Evolutionary conservation across 2,329 filamentous ascomycete species (phyloP).

Genomic region (Pleochaeta shiraiana): DNA sequence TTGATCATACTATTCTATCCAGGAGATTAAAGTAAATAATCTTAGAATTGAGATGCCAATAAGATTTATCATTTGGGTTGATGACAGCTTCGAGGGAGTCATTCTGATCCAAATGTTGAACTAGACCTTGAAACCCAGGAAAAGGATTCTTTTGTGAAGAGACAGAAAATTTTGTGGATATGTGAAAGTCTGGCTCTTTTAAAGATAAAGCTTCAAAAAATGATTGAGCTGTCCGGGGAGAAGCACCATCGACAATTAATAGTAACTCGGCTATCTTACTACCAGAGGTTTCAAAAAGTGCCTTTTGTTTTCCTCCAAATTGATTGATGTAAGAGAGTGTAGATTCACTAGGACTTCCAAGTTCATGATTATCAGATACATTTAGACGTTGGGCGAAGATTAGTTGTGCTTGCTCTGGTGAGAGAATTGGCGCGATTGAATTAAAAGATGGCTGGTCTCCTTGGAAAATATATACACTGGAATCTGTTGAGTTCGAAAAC

Average conservation of each 20-base stretch:
- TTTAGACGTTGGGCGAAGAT: slow-evolving; percentile 35
- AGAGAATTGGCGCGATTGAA: slow-evolving; percentile 28
- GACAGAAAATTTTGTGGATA: slow-evolving; percentile 18
- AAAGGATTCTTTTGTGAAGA: no score
- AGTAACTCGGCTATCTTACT: slow-evolving; percentile 28
- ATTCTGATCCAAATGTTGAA: slow-evolving; percentile 9
- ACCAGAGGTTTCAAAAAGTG: slow-evolving; percentile 25
- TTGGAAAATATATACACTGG: slow-evolving; percentile 30
- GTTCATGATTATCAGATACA: slow-evolving; percentile 24
- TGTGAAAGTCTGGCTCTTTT: slow-evolving; percentile 26
- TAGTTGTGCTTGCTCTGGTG: slow-evolving; percentile 25
- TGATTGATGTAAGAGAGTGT: slow-evolving; percentile 34
- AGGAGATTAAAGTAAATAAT: slow-evolving; percentile 13
- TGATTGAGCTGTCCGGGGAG: slow-evolving; percentile 22
- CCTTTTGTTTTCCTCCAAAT: slow-evolving; percentile 31
- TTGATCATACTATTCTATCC: slow-evolving; percentile 11
- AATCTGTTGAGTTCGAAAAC: slow-evolving; percentile 19
- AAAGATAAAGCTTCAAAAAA: slow-evolving; percentile 23
- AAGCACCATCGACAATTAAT: slow-evolving; percentile 35
- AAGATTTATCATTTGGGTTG: slow-evolving; percentile 14
- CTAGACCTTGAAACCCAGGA: slow-evolving; percentile 14
- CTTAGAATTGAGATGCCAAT: slow-evolving; percentile 19
- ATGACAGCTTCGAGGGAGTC: slow-evolving; percentile 15
- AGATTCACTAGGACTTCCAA: slow-evolving; percentile 18
- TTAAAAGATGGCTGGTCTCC: slow-evolving; percentile 18